Percentiles rank a stretch among this genome's conserved stretches.
phyloP scores from a whole-genome alignment of 352 stramenopile genomes.

The Pythium aphanidermatum region DNA sequence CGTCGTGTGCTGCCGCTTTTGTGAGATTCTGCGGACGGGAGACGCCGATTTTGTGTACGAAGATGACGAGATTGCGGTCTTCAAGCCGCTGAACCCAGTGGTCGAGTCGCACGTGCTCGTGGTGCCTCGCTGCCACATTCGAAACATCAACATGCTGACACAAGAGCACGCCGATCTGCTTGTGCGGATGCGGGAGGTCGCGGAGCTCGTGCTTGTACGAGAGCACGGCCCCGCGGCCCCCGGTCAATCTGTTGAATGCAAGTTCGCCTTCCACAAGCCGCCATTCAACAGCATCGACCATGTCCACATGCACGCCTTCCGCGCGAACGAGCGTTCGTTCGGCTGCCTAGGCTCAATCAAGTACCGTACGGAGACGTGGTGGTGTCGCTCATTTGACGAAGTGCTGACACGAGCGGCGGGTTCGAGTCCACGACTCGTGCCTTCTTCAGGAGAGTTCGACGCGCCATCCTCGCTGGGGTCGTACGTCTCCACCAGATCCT shows the following conservation, averaged over 20 bases:
- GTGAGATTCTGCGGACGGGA: slow-evolving; percentile 62
- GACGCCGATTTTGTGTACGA: slow-evolving; percentile 76
- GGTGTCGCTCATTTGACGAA: slow-evolving; percentile 77
- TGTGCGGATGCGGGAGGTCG: slow-evolving; percentile 62
- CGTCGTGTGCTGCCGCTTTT: slow-evolving; percentile 78
- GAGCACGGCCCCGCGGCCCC: background rate
- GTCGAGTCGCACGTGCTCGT: slow-evolving; percentile 75
- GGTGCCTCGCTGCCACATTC: slow-evolving; percentile 76
- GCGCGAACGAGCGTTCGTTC: slow-evolving; percentile 43
- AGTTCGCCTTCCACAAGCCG: slow-evolving; percentile 79
- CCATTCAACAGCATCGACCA: slow-evolving; percentile 90
- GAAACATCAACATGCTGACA: slow-evolving; percentile 80
- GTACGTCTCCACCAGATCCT: slow-evolving; percentile 6
- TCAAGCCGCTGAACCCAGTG: slow-evolving; percentile 63
- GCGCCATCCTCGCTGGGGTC: background rate
- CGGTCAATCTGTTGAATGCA: slow-evolving; percentile 29
- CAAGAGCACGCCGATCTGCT: slow-evolving; percentile 51
- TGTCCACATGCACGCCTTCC: slow-evolving; percentile 87
- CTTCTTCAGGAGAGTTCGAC: background rate
- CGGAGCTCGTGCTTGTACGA: slow-evolving; percentile 32
- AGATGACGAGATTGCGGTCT: slow-evolving; percentile 70
- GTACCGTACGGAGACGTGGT: slow-evolving; percentile 84
- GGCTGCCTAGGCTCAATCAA: slow-evolving; percentile 72
- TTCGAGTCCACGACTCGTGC: background rate
- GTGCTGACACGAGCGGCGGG: slow-evolving; percentile 37